Conservation (phyloP, 1,284 basidiomycete genomes). For the Fomitopsis palustris region DNA sequence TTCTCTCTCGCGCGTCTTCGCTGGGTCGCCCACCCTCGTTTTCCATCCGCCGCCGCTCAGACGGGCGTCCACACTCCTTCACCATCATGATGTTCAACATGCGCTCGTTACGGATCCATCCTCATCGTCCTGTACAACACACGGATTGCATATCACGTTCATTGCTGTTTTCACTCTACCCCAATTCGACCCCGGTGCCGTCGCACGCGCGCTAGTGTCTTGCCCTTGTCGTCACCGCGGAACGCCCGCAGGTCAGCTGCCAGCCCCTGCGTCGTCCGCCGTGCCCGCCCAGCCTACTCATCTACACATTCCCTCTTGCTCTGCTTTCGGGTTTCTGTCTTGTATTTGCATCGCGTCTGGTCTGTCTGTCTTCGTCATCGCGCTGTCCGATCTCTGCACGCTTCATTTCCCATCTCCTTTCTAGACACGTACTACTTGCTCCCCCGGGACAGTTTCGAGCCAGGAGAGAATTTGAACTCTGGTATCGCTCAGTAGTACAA, state of each 20-base stretch:
- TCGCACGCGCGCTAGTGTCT: not conserved
- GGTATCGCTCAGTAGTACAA: not conserved
- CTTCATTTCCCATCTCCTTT: not conserved
- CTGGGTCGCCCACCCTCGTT: not conserved
- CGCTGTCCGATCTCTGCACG: not conserved
- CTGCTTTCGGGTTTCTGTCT: not conserved
- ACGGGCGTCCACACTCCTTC: not conserved
- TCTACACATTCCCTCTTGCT: not conserved
- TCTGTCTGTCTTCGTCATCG: not conserved
- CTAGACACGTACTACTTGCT: not conserved
- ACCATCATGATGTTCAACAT: not conserved
- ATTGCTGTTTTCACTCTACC: not conserved
- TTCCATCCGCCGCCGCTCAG: not conserved
- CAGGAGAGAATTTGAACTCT: not conserved
- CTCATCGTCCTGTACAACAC: not conserved
- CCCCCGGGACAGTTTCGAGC: not conserved
- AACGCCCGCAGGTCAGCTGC: not conserved
- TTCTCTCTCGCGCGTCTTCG: not conserved
- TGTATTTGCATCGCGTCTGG: not conserved
- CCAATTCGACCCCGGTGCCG: not conserved
- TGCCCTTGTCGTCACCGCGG: not conserved
- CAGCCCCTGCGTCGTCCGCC: not conserved
- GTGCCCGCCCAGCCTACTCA: not conserved
- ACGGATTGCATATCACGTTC: not conserved
- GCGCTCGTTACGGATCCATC: not conserved